These are phyloP conservation scores for Leishmania tropica DNA, from an alignment of 208 protist genomes.

Conservation along the genomic window DNA sequence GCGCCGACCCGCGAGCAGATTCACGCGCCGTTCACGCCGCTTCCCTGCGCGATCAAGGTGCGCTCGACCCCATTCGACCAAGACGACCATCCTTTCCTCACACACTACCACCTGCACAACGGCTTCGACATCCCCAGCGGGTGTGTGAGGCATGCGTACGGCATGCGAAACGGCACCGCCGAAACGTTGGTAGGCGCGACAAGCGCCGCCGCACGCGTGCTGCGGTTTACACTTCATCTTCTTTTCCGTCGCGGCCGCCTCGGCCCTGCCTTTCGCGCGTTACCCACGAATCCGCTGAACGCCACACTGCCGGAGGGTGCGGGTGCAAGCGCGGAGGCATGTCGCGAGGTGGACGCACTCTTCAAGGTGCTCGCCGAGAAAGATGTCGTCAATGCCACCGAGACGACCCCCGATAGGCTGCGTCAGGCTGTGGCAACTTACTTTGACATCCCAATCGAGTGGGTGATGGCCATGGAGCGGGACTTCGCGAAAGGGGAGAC, in stretches of 20 bases:
- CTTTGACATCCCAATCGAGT: conserved; percentile 50
- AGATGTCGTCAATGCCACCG: conserved; percentile 19
- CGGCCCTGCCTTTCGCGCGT: conserved; percentile 35
- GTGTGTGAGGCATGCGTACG: conserved; percentile 31
- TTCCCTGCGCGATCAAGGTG: conserved; percentile 39
- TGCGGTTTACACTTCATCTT: conserved; percentile 63
- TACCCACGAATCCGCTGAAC: conserved; percentile 60
- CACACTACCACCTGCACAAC: conserved; percentile 36
- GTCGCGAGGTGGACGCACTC: conserved; percentile 33
- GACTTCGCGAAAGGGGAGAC: conserved; percentile 48
- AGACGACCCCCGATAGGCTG: conserved; percentile 26
- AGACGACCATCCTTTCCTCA: conserved; percentile 47
- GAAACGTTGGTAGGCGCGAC: conserved; percentile 48
- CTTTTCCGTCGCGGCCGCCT: conserved; percentile 55
- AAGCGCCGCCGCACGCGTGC: conserved; percentile 51
- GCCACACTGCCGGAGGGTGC: conserved; percentile 31
- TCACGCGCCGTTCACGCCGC: conserved; percentile 44
- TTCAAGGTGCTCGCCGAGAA: conserved; percentile 33
- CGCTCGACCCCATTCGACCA: conserved; percentile 46
- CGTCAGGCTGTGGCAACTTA: conserved; percentile 44
- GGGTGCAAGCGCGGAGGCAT: conserved; percentile 17
- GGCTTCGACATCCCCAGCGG: conserved; percentile 37
- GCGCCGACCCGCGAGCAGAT: conserved; percentile 46
- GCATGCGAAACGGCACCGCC: conserved; percentile 36
- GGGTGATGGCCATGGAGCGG: conserved; percentile 58